Evolutionary conservation across 2,329 filamentous ascomycete genomes (phyloP), one percentile per base, ranked within the genome.

Genomic region (Salinomyces thailandicus): DNA sequence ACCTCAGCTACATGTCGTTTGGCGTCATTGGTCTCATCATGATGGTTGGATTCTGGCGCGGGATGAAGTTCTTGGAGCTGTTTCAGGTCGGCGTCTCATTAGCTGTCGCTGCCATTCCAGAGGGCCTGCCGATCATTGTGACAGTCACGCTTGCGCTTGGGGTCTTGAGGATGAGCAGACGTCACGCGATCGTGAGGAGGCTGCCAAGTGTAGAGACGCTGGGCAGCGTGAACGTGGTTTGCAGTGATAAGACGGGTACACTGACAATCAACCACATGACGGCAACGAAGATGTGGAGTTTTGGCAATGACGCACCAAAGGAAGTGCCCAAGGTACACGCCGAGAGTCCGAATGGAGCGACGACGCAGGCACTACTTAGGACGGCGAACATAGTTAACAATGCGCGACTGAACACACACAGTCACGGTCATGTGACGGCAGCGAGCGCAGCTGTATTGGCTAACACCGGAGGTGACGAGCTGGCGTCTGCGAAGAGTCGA

Each of bases 141-240:
- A 98, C 91, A 0, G 91, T 98, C 20, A 98, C 91, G 0, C 70
- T 98, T 37, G 91, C 91, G 26, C 71, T 98, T 11, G 93, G 91
- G 11, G 93, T 98, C 6, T 76, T 98, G 53, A 79, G 91, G 39
- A 98, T 98, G 91, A 93, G 91, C 42, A 85, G 79, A 54, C 78
- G 89, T 51, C 85, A 93, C 57, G 91, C 91, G 6, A 98, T 98
- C 58, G 89, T 98, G 42, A 81, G 91, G 48, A 81, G 84, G 55
- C 81, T 98, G 63, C 93, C 93, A 15, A 96, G 91, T 60, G 93
- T 98, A 6, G 91, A 98, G 60, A 98, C 91, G 0, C 66, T 98
- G 4, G 93, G 93, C 6, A 95, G 87, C n/a, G 91, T 98, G 41
- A 98, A 96, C 53, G 87, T 98, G n/a, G 85, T 98, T 5, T 98